Base-by-base conservation (phyloP, 495 filamentous ascomycete genomes). In the Aspergillus affinis region DNA sequence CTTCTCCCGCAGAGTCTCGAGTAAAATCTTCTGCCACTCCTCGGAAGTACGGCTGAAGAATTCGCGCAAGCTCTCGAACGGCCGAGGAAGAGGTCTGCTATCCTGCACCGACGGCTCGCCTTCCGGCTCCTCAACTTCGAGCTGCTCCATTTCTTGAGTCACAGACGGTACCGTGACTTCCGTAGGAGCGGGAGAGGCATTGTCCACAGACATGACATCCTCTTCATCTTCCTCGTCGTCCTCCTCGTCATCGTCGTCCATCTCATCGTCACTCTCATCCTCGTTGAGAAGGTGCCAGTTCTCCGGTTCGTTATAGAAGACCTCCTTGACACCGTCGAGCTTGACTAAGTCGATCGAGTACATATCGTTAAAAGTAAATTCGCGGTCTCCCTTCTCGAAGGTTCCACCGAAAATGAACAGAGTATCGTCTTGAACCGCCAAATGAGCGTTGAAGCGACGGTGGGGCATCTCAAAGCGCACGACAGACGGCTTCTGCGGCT, bases 351-450 rank as follows among this genome's bases (percentile, higher is more conserved):
- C 91, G 63, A 98, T 87, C 10, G 90, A 88, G 69, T 91, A 93
- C 80, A 97, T 80, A 65, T 98, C 93, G 69, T 97, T 92, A 73
- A 96, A 95, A 2, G 90, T 96, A 66, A 89, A 96, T 70, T 98
- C 94, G 18, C 89, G 84, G 67, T 98, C 94, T 20, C 90, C 93
- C 72, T 93, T 92, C 68, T 98, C 94, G 65, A 90, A 96, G 0
- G 92, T 98, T 15, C 94, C 94, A 19, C 94, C 92, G 66, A 93
- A 96, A 23, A 97, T 89, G 68, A 94, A 98, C 0, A 98, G 78
- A 15, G 89, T 83, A 73, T 98, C 94, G 55, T 91, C 90, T 73
- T 97, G 92, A 9, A 98, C 91, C 0, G 94, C 84, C 45, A 98
- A 75, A 61, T 92, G 89, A 3, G 90, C 88, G 62, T 97, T 97